Evolutionary conservation across 2,329 filamentous ascomycete genomes (phyloP), one percentile per base, ranked within the genome.

Genomic region (Aureobasidium subglaciale): DNA sequence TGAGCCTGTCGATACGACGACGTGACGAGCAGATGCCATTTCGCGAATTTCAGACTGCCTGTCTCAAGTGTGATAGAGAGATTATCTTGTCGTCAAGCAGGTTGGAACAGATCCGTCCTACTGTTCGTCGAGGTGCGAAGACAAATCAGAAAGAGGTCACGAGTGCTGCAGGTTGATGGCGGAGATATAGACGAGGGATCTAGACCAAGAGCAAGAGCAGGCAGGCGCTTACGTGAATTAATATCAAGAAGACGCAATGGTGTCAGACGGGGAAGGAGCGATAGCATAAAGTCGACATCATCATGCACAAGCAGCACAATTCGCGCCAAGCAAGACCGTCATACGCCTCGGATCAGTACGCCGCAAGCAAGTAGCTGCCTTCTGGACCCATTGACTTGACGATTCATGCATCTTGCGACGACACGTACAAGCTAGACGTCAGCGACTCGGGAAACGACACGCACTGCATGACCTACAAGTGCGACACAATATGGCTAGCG

Each of bases 1-100:
- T 2, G 75, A 77, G 20, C 67, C 69, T 15, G 69, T 70, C 2
- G 75, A 78, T 15, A 77, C 63, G 32, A 78, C 65, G 43, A 77
- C 63, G 58, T 77, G 72, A 22, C 50, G 50, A 37, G 40, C 40
- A 29, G 50, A 43, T 43, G 50, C 11, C 50, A 55, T 55, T 38
- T 22, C 22, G 40, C 7, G 24, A 10, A 9, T 15, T 18, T 3
- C 20, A 48, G 18, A 27, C 29, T 4, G 1, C 24, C 18, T 8
- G 4, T 13, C 13, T 20, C 7, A 24, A 7, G n/a, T 25, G 8
- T 13, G 13, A 34, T 38, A 30, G 24, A 15, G 6, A 16, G 22
- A 22, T n/a, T 37, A 15, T 2, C 38, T 49, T 7, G 15, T n/a
- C 25, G 15, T 40, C 35, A 32, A 40, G 35, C 9, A 40, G 8